A percentile compares a stretch with the other conserved stretches of the same genome.
phyloP scores from a whole-genome alignment of 805 yeast species.

The Yarrowia porcina region DNA sequence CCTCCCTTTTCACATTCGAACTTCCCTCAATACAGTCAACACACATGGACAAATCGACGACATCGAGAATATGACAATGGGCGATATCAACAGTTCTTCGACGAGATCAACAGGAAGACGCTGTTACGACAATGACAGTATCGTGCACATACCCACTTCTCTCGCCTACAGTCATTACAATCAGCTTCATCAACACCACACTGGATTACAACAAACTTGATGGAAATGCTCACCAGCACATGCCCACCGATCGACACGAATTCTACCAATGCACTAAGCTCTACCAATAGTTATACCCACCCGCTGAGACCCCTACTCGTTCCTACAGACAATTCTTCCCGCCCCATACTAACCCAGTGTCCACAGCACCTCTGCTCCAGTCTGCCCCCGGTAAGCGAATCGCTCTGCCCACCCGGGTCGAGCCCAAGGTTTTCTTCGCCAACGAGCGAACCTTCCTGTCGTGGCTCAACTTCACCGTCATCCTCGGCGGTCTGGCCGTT shows the following conservation, averaged over 20 bases:
- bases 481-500: constrained; percentile 92
- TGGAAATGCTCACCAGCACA: too few species aligned
- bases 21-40: not conserved
- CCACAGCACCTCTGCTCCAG: constrained; percentile 25
- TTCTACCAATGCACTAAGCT: too few species aligned
- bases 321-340: not conserved
- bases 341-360: constrained; percentile 11
- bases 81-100: not conserved
- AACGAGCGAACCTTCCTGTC: constrained; percentile 97
- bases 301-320: too few species aligned
- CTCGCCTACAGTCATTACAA: not conserved
- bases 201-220: too few species aligned
- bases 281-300: too few species aligned
- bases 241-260: too few species aligned
- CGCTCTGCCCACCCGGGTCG: constrained; percentile 96
- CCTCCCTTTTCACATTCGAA: not conserved
- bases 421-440: constrained; percentile 98
- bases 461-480: constrained; percentile 98
- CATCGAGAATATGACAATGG: not conserved
- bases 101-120: not conserved
- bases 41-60: not conserved
- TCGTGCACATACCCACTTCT: not conserved
- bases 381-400: constrained; percentile 66
- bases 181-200: not conserved
- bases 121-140: not conserved